Conservation (phyloP, 2,329 filamentous ascomycete genomes). For the Colletotrichum australisinense region DNA sequence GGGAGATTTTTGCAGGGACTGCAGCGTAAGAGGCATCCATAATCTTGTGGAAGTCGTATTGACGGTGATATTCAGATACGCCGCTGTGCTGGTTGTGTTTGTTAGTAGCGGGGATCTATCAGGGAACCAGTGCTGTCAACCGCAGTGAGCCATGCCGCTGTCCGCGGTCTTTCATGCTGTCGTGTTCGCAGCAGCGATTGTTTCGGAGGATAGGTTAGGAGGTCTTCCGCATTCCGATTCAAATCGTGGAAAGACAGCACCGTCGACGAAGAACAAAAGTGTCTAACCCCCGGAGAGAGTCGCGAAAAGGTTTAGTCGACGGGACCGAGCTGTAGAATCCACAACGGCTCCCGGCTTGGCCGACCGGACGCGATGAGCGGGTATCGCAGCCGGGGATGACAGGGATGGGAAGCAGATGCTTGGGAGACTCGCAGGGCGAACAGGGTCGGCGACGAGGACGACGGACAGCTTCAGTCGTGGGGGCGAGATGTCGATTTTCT, state of each 20-base stretch:
- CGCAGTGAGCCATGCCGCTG: neutral
- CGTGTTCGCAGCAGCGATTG: neutral
- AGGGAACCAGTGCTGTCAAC: neutral
- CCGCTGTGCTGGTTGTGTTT: conserved; percentile 33
- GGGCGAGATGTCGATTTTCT: neutral
- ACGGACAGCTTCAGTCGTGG: neutral
- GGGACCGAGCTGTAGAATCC: conserved; percentile 14
- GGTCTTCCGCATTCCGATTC: neutral
- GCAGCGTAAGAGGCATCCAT: conserved; percentile 24
- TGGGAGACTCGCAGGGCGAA: neutral
- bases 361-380: conserved; percentile 14
- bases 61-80: conserved; percentile 13
- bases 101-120: conserved; percentile 11
- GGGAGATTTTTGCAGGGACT: conserved; percentile 28
- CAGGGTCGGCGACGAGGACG: neutral
- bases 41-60: neutral
- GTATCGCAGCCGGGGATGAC: conserved; percentile 3
- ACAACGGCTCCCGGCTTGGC: conserved; percentile 23
- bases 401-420: neutral
- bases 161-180: neutral
- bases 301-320: conserved; percentile 1
- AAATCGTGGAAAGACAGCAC: neutral
- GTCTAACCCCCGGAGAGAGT: neutral
- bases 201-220: no score
- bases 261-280: neutral